Conservation (phyloP, 1,284 basidiomycete species). For the Malassezia slooffiae region DNA sequence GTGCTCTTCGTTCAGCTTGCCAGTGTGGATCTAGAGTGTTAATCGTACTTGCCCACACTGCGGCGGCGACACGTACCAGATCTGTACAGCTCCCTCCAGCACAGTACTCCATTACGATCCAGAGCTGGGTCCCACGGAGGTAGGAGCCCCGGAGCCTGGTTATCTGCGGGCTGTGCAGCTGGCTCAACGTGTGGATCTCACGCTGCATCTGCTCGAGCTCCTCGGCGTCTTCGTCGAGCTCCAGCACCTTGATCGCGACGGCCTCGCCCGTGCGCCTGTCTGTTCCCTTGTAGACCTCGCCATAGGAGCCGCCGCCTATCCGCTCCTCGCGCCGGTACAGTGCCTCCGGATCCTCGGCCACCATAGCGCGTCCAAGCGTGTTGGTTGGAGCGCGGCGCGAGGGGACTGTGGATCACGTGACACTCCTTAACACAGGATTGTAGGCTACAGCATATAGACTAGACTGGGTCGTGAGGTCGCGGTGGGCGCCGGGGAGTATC, state of each 20-base stretch:
- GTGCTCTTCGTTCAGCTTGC: conserved; percentile 92
- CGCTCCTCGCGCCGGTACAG: conserved; percentile 84
- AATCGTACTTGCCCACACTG: too few species aligned
- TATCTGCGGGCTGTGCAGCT: conserved; percentile 86
- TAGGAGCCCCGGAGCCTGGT: conserved; percentile 95
- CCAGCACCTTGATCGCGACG: conserved; percentile 80
- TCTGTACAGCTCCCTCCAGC: conserved; percentile 53
- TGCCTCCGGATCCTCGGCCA: too few species aligned
- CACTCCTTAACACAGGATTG: too few species aligned
- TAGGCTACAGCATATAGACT: too few species aligned
- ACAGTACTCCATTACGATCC: conserved; percentile 97
- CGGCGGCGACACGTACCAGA: conserved; percentile 43
- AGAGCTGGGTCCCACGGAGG: conserved; percentile 80
- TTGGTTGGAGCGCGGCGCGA: too few species aligned
- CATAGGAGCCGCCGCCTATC: conserved; percentile 53
- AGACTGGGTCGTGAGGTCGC: too few species aligned
- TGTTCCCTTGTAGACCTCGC: conserved; percentile 42
- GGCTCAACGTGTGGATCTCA: conserved; percentile 96
- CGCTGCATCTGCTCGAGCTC: conserved; percentile 99
- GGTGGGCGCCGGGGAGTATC: too few species aligned
- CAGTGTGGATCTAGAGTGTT: conserved; percentile 97
- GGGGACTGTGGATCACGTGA: too few species aligned
- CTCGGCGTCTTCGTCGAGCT: conserved; percentile 95
- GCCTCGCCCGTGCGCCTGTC: conserved; percentile 29
- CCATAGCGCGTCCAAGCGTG: too few species aligned